Conservation (phyloP, 192 early-diverging fungal genomes). For the Chytriomyces sp. region DNA sequence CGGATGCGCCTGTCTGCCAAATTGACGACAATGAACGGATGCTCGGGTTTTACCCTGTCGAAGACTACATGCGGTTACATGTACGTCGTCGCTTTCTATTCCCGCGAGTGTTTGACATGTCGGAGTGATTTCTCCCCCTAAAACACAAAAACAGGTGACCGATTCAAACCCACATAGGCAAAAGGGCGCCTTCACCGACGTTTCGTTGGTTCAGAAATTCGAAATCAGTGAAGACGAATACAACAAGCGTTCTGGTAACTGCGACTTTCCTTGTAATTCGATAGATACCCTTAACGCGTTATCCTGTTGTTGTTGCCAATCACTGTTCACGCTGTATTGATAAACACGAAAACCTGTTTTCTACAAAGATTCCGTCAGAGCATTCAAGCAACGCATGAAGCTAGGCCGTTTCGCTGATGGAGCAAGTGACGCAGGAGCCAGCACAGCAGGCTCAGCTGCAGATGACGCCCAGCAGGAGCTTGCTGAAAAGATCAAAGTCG, state of each 20-base stretch:
- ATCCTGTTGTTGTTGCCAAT: background rate
- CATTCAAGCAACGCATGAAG: slow-evolving; percentile 88
- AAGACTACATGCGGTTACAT: slow-evolving; percentile 80
- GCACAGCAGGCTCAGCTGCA: slow-evolving; percentile 32
- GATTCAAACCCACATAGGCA: slow-evolving; percentile 71
- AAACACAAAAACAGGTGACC: slow-evolving; percentile 53
- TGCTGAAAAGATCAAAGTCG: slow-evolving; percentile 70
- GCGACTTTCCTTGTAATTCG: background rate
- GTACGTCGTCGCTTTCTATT: slow-evolving; percentile 46
- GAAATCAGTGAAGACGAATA: slow-evolving; percentile 91
- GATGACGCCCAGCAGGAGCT: slow-evolving; percentile 66
- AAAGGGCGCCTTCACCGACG: slow-evolving; percentile 81
- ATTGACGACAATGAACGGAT: slow-evolving; percentile 61
- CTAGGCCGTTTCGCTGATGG: slow-evolving; percentile 82
- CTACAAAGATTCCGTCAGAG: slow-evolving; percentile 76
- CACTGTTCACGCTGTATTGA: background rate
- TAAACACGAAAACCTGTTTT: background rate
- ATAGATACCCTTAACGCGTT: background rate
- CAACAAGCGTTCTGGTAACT: slow-evolving; percentile 70
- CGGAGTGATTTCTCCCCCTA: background rate
- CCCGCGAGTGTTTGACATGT: background rate
- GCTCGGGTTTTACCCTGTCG: slow-evolving; percentile 87
- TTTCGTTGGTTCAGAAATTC: slow-evolving; percentile 91
- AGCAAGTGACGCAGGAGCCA: slow-evolving; percentile 29
- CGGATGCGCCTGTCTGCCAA: slow-evolving; percentile 53